Evolutionary conservation across 805 yeast genomes (phyloP).

Genomic region (Pichia scutulata): DNA sequence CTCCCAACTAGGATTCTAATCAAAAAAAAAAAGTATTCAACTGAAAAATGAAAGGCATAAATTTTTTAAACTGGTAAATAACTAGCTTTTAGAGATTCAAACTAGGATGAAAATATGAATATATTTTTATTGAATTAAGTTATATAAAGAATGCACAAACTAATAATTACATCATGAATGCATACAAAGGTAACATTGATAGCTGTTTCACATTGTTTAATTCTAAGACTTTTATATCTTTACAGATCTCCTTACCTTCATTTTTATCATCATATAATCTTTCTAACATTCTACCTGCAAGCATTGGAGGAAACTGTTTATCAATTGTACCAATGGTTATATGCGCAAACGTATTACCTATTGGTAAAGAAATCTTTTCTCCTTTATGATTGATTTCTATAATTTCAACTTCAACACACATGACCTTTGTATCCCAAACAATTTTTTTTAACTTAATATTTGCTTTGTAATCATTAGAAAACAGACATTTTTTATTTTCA

Average conservation of each 20-base stretch:
- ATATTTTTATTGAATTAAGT: neutral
- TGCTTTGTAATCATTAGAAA: constrained; percentile 24
- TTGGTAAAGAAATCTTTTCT: constrained; percentile 8
- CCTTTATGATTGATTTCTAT: constrained; percentile 9
- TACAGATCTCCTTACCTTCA: neutral
- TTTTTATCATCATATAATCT: constrained; percentile 17
- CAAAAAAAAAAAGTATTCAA: no score
- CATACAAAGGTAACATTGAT: constrained; percentile 18
- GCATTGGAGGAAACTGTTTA: constrained; percentile 39
- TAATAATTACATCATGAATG: neutral
- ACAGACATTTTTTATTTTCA: constrained; percentile 1
- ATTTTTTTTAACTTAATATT: constrained; percentile 36
- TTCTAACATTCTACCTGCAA: constrained; percentile 36
- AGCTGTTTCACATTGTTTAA: constrained; percentile 6
- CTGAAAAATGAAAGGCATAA: no score
- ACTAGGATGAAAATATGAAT: no score
- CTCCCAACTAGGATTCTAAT: no score
- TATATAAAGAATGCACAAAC: neutral
- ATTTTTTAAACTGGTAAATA: no score
- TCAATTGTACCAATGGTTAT: constrained; percentile 63
- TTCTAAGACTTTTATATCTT: constrained; percentile 9
- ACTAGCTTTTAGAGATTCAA: no score
- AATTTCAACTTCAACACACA: constrained; percentile 47
- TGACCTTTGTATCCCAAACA: constrained; percentile 42
- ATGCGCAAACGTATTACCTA: constrained; percentile 47